Conservation (phyloP, 2,329 filamentous ascomycete genomes). For the Botrytis elliptica region DNA sequence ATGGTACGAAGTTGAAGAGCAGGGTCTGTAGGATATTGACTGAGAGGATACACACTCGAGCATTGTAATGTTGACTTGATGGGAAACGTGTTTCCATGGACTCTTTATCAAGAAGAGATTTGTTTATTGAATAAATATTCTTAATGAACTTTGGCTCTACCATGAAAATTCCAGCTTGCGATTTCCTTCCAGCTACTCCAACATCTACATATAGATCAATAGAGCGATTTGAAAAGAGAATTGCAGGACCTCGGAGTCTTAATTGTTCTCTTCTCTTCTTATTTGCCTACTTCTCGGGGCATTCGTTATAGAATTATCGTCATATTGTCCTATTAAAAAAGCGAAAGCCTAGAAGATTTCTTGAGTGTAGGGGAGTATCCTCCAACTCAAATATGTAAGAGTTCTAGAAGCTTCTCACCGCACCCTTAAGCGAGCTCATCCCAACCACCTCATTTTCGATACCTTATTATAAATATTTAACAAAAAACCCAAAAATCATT, state of each 20-base stretch:
- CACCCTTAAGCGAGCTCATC: no score
- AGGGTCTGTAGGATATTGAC: constrained; percentile 1
- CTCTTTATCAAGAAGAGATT: neutral
- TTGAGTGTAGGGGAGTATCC: neutral
- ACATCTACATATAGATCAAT: neutral
- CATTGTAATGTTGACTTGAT: neutral
- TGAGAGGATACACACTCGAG: neutral
- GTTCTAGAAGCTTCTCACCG: no score
- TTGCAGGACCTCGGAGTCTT: neutral
- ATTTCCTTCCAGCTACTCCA: no score
- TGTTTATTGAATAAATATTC: neutral
- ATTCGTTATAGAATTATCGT: neutral
- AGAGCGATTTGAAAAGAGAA: neutral
- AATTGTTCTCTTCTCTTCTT: neutral
- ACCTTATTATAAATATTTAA: no score
- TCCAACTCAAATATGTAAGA: neutral
- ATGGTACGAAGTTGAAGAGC: neutral
- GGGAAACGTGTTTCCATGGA: neutral
- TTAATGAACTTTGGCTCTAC: neutral
- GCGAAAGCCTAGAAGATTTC: neutral
- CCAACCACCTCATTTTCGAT: no score
- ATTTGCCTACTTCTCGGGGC: neutral
- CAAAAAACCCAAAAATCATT: no score
- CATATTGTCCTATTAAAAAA: neutral
- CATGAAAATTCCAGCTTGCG: neutral